Conservation (phyloP, 306 rosid genomes). For the Begonia fuchsioides region DNA sequence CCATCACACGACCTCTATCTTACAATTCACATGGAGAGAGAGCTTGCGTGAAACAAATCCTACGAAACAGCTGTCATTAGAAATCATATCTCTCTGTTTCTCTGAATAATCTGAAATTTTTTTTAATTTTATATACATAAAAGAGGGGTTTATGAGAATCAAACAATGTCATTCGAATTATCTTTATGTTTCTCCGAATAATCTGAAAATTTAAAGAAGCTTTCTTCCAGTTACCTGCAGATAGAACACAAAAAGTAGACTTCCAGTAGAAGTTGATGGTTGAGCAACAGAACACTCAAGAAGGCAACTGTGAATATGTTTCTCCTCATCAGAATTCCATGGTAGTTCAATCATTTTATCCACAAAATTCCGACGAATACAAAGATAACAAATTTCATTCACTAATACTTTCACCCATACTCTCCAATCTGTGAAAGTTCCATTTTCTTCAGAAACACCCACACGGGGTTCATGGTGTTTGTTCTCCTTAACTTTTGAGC, state of each 20-base stretch:
- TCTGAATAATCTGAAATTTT: too few relatives aligned
- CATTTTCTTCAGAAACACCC: constrained; percentile 25
- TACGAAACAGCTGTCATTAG: too few relatives aligned
- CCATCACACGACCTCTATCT: too few relatives aligned
- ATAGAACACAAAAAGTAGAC: constrained; percentile 81
- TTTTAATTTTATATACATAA: too few relatives aligned
- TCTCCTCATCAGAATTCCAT: constrained; percentile 91
- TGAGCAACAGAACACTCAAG: constrained; percentile 61
- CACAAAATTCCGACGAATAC: constrained; percentile 78
- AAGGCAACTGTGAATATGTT: constrained; percentile 65
- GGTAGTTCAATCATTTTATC: constrained; percentile 90
- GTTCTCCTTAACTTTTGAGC: constrained; percentile 49
- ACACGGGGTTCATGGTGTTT: constrained; percentile 31
- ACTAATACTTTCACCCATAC: constrained; percentile 83
- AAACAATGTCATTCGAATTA: too few relatives aligned
- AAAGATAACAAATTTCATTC: constrained; percentile 82
- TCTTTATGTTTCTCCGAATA: too few relatives aligned
- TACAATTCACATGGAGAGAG: too few relatives aligned
- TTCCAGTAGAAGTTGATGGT: constrained; percentile 59
- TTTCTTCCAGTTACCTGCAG: constrained; percentile 49
- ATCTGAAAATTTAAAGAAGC: too few relatives aligned
- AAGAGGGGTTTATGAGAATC: too few relatives aligned
- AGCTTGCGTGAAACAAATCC: too few relatives aligned
- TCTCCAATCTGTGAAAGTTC: constrained; percentile 32
- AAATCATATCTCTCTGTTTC: too few relatives aligned